Base-by-base conservation (phyloP, 1,139 yeast species). In the Kazachstania sp. region DNA sequence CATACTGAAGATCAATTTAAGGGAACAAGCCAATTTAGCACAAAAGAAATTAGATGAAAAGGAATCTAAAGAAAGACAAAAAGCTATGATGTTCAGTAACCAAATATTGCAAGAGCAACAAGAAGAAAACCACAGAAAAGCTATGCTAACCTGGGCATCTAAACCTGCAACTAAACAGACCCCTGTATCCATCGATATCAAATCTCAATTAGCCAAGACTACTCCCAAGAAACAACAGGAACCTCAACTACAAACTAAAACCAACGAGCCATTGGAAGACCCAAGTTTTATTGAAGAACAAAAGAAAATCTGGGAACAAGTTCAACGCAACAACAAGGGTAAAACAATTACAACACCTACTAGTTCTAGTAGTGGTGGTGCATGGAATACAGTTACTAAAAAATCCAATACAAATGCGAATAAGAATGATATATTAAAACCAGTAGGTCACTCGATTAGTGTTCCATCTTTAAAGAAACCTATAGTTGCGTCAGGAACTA, bases 121-220 rank as follows among this genome's bases (percentile, higher is more conserved):
- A 26, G 51, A 51, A 35, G 52, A 52, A 37, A 51, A 52, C 29
- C 54, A 53, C 26, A 39, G 55, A 13, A 58, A 57, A 34, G 52
- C 65, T 12, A 53, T 56, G 11, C 51, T 64, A 19, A 57, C 56
- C 11, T 63, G 67, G 67, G 66, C 66, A 2, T 53, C 52, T 31
- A 60, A 54, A 40, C 54, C 57, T 18, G 18, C 49, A 5, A 36
- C 57, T 3, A 38, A 53, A 12, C 44, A 56, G 6, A 40, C 52
- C 6, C 50, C 55, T 13, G 46, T 51, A 3, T 28, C 47, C 6
- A 46, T 57, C 37, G 56, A 58, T 46, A 48, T 59, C 13, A 55
- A 55, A 37, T 46, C 55, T 6, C 56, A 54, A 37, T 39, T 50
- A 9, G 45, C 39, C 20, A 54, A 52, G 19, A 45, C 39, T 18